Conservation (phyloP, 257 asterid genomes). For the Fraxinus quadrangulata region DNA sequence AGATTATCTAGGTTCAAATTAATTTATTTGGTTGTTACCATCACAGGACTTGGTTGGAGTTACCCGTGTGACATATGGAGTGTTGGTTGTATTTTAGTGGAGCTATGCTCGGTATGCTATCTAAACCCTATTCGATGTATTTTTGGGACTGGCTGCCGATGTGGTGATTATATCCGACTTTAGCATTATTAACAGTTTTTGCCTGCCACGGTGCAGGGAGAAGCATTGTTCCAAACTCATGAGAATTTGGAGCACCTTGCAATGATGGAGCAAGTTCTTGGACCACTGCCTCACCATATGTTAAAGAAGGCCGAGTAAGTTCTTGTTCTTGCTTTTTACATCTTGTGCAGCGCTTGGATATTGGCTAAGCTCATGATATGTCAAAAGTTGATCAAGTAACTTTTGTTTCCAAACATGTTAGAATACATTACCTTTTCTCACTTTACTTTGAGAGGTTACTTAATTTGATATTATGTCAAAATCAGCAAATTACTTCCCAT, state of each 20-base stretch:
- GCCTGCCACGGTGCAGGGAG: slow-evolving; percentile 52
- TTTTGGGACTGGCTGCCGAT: not conserved
- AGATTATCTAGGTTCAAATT: not conserved
- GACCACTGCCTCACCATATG: slow-evolving; percentile 77
- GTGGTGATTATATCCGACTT: not conserved
- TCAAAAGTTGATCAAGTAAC: not conserved
- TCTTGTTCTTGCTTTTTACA: not conserved
- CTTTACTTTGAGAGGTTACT: not conserved
- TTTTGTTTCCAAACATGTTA: not conserved
- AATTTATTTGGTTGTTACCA: not conserved
- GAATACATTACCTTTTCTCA: not conserved
- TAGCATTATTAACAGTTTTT: not conserved
- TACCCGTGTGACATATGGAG: slow-evolving; percentile 94
- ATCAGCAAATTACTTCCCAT: not conserved
- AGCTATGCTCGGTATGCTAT: slow-evolving; percentile 76
- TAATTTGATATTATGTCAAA: not conserved
- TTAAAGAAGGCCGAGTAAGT: slow-evolving; percentile 78
- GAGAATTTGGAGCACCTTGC: slow-evolving; percentile 95
- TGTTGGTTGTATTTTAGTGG: slow-evolving; percentile 86
- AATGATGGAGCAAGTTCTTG: slow-evolving; percentile 94
- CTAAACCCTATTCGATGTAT: not conserved
- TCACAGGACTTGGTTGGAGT: slow-evolving; percentile 82
- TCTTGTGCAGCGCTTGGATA: not conserved
- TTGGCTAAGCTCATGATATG: not conserved
- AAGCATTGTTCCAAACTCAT: slow-evolving; percentile 85